Base-by-base conservation (phyloP, 345 rosid genomes). In the Syzygium grande region DNA sequence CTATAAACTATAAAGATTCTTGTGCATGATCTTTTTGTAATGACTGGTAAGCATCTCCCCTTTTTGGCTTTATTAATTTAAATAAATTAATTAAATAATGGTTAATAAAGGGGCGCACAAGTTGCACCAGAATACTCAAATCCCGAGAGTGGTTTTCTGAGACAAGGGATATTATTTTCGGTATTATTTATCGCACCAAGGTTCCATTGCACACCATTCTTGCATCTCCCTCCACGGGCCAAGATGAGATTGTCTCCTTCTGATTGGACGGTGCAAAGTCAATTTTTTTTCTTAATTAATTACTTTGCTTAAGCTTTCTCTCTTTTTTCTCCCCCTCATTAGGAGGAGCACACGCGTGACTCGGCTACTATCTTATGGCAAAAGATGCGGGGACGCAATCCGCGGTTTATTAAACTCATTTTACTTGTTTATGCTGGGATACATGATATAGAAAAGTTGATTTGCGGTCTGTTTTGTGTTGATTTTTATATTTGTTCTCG, bases 91-190 rank as follows among this genome's bases (percentile, higher is more conserved):
- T 53, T 61, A 41, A 68, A 30, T 68, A 68, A 68, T 68, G 77
- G 73, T 56, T 58, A 61, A 51, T 68, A 77, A 27, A 22, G 86
- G 79, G 88, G 61, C 65, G 56, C 85, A 46, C 89, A 89, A 86
- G 85, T 88, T 80, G 89, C 86, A 85, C 56, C 41, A 61, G 51
- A 54, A 49, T 29, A 84, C 79, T 78, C 91, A 85, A 88, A 88
- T 89, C 89, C 90, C 90, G 55, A 90, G 49, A 21, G 73, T 25
- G 89, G 86, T 86, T 88, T 88, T 88, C 86, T 78, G 34, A 89
- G 84, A 86, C 89, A 87, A 78, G 63, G 63, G 85, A 87, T 86
- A 85, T 17, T 49, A 27, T 34, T 83, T 87, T 85, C 59, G 84
- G 80, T 73, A 34, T 73, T 38, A 34, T 19, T 38, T 73, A 49